Percentiles rank a stretch among this genome's conserved stretches.
Evolutionary conservation across 768 basidiomycete genomes (phyloP).

Genomic region (Calocera cornea): DNA sequence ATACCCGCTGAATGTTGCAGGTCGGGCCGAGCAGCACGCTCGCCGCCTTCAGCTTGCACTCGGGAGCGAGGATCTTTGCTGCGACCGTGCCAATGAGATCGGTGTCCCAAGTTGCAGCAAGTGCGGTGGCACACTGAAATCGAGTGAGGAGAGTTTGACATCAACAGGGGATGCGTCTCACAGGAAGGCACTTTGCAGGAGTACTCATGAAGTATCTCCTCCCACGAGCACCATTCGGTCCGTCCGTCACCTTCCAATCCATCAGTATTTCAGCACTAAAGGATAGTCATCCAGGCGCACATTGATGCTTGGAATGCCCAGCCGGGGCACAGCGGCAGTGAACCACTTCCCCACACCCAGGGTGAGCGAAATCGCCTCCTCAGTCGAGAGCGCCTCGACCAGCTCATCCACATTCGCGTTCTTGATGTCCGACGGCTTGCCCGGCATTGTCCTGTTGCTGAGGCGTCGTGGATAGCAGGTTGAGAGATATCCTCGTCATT

Average conservation of each 20-base stretch:
- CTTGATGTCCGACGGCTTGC: not conserved
- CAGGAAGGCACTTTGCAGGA: constrained; percentile 65
- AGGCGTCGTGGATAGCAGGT: too few species aligned
- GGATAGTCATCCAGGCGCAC: constrained; percentile 19
- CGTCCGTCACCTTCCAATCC: constrained; percentile 47
- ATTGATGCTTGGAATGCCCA: constrained; percentile 61
- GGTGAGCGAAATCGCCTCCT: constrained; percentile 58
- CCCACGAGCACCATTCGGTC: constrained; percentile 62
- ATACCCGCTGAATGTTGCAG: constrained; percentile 67
- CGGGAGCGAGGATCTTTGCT: constrained; percentile 48
- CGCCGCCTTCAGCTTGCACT: constrained; percentile 56
- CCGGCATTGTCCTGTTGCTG: not conserved
- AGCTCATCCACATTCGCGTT: constrained; percentile 28
- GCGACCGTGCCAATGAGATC: constrained; percentile 51
- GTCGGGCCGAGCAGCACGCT: constrained; percentile 66
- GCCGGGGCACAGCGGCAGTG: constrained; percentile 51
- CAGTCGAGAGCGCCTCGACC: constrained; percentile 52
- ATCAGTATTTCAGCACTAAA: too few species aligned
- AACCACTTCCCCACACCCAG: constrained; percentile 78
- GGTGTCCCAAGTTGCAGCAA: constrained; percentile 62
- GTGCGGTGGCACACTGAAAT: constrained; percentile 46
- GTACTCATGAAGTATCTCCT: constrained; percentile 71
- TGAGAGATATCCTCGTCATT: too few species aligned
- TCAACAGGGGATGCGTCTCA: constrained; percentile 20
- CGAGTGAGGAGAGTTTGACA: too few species aligned